Base-by-base conservation (phyloP, 345 rosid species). In the Xanthoceras sorbifolium region DNA sequence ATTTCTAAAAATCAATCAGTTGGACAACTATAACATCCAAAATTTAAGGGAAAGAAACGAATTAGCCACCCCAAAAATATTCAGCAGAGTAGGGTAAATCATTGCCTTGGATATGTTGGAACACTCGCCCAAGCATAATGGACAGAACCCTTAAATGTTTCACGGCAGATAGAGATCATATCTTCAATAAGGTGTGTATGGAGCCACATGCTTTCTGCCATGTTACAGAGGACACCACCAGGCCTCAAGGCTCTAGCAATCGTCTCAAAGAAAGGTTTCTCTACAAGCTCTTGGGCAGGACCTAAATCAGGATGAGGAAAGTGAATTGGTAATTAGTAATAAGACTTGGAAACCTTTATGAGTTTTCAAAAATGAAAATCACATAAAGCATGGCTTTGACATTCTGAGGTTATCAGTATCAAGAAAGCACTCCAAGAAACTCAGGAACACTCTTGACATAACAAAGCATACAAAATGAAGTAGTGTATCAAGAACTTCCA, bases 191-290 rank as follows among this genome's bases (percentile, higher is more conserved):
- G 92, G 86, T 96, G 98, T 7, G 98, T 93, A 79, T 93, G 99
- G 26, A 96, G 99, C 99, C 99, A 93, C 94, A 93, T 90, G 77
- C 99, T 93, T 82, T 96, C 98, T 4, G 98, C 97, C 98, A 93
- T 92, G 87, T 92, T 96, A 82, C 97, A 96, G 60, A 96, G 92
- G 75, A 93, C 87, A 72, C 99, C 99, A 34, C 99, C 97, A 70
- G 95, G 98, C 89, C 90, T 88, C 76, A 96, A 82, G 5, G 98
- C 92, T 74, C 79, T 86, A 11, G 97, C 97, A 76, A 92, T 70
- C 5, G 88, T 87, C 78, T 96, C 93, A 62, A 93, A 92, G 85
- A 93, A 92, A 64, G 99, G 99, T 89, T 89, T 96, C 90, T 91
- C 97, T 60, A 93, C 94, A 79, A 93, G 94, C 82, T 93, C 97